These are phyloP conservation scores for Symmetrospora coprosmae DNA, from an alignment of 768 basidiomycete genomes.

Conservation along the genomic window DNA sequence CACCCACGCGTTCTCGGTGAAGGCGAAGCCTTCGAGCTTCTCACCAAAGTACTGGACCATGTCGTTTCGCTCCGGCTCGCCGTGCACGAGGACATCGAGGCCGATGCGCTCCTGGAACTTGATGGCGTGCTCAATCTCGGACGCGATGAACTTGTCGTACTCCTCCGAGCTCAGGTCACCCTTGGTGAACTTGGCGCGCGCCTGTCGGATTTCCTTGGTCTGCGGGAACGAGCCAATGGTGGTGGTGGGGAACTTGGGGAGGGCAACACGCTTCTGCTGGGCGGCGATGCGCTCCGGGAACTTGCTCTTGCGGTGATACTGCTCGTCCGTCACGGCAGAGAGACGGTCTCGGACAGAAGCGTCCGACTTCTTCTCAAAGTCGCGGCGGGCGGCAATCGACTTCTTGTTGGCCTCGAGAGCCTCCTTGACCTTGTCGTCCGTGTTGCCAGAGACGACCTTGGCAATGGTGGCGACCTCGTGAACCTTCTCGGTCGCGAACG, in stretches of 20 bases:
- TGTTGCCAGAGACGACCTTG: conserved; percentile 67
- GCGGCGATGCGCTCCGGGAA: conserved; percentile 75
- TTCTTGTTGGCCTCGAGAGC: conserved; percentile 75
- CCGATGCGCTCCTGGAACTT: conserved; percentile 93
- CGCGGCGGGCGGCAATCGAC: conserved; percentile 84
- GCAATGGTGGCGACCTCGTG: conserved; percentile 77
- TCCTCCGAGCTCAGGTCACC: conserved; percentile 67
- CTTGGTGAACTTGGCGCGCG: conserved; percentile 89
- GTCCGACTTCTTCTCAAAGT: conserved; percentile 85
- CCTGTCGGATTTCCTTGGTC: conserved; percentile 96
- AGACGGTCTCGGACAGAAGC: conserved; percentile 90
- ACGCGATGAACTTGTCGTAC: conserved; percentile 96
- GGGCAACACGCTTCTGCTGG: conserved; percentile 71
- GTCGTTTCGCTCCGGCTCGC: conserved; percentile 97
- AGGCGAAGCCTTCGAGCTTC: conserved; percentile 82
- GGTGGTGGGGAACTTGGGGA: conserved; percentile 96
- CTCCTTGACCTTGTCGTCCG: conserved; percentile 52
- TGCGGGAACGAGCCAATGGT: conserved; percentile 99
- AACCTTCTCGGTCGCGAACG: conserved; percentile 93
- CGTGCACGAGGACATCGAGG: conserved; percentile 93
- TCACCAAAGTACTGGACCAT: conserved; percentile 99
- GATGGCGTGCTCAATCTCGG: conserved; percentile 85
- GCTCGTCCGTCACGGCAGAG: conserved; percentile 69
- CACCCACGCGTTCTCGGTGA: conserved; percentile 98
- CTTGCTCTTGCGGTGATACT: conserved; percentile 72